Evolutionary conservation across 192 early-diverging fungal genomes (phyloP).

Genomic region (Dimargaris cristalligena): DNA sequence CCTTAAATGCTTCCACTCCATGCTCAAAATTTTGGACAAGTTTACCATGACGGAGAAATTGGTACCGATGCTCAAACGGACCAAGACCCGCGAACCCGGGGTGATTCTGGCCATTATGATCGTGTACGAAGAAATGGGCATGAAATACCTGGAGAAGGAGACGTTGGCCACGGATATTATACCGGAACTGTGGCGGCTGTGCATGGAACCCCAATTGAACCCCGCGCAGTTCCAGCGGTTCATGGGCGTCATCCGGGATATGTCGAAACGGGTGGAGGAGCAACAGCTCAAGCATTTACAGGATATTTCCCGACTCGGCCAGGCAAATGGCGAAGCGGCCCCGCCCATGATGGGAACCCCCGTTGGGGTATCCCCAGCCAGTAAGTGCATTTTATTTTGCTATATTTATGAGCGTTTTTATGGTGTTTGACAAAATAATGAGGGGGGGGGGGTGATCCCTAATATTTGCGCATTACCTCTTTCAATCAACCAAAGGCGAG

Average conservation of each 20-base stretch:
- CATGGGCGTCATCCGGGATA: constrained; percentile 35
- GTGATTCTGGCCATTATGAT: constrained; percentile 61
- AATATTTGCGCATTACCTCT: no score
- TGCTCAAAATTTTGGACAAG: constrained; percentile 49
- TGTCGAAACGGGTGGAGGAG: constrained; percentile 37
- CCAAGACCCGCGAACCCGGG: constrained; percentile 57
- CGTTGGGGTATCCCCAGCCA: no score
- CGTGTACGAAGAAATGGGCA: constrained; percentile 63
- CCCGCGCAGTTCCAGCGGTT: constrained; percentile 53
- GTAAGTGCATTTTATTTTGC: no score
- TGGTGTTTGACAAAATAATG: no score
- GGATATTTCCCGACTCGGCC: constrained; percentile 31
- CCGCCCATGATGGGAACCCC: no score
- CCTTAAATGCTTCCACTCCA: constrained; percentile 45
- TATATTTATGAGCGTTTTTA: no score
- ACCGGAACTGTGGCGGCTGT: constrained; percentile 59
- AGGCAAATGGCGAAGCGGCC: no score
- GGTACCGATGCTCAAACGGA: constrained; percentile 57
- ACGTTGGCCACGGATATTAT: constrained; percentile 56
- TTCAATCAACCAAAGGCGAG: no score
- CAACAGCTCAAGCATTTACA: constrained; percentile 43
- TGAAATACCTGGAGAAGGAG: constrained; percentile 48
- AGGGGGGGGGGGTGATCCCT: no score
- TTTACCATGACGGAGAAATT: constrained; percentile 53
- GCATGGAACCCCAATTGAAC: constrained; percentile 50